Conservation (phyloP, 768 basidiomycete species). For the Candolleomyces eurysporus region DNA sequence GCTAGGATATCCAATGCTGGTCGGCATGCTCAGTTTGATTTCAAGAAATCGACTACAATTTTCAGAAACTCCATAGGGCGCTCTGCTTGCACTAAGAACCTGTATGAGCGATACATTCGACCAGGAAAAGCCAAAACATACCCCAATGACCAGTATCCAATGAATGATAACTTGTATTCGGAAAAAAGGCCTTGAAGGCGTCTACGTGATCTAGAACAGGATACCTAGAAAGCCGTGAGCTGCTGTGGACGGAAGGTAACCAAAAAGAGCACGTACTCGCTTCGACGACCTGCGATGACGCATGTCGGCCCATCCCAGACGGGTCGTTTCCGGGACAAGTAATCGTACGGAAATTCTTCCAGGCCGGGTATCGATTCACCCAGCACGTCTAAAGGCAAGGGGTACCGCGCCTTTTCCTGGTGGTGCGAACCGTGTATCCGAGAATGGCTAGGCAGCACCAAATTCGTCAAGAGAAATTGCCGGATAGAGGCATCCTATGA, state of each 20-base stretch:
- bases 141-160: conserved; percentile 89
- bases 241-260: not conserved
- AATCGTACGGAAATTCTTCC: conserved; percentile 73
- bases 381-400: conserved; percentile 70
- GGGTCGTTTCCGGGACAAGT: conserved; percentile 40
- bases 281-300: conserved; percentile 77
- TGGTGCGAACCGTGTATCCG: conserved; percentile 21
- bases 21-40: not conserved
- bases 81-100: conserved; percentile 72
- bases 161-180: conserved; percentile 55
- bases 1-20: too few species aligned
- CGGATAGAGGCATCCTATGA: conserved; percentile 69
- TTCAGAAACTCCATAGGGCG: conserved; percentile 61
- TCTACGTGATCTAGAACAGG: conserved; percentile 72
- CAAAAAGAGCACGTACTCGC: conserved; percentile 48
- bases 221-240: conserved; percentile 42
- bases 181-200: conserved; percentile 68
- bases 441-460: conserved; percentile 38
- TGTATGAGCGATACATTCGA: not conserved
- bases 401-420: conserved; percentile 51
- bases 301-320: conserved; percentile 60
- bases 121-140: conserved; percentile 28
- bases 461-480: conserved; percentile 86
- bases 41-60: conserved; percentile 29
- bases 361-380: conserved; percentile 59